Evolutionary conservation across 805 yeast genomes (phyloP), one percentile per base, ranked within the genome.

Genomic region (Zygosaccharomyces rouxii): DNA sequence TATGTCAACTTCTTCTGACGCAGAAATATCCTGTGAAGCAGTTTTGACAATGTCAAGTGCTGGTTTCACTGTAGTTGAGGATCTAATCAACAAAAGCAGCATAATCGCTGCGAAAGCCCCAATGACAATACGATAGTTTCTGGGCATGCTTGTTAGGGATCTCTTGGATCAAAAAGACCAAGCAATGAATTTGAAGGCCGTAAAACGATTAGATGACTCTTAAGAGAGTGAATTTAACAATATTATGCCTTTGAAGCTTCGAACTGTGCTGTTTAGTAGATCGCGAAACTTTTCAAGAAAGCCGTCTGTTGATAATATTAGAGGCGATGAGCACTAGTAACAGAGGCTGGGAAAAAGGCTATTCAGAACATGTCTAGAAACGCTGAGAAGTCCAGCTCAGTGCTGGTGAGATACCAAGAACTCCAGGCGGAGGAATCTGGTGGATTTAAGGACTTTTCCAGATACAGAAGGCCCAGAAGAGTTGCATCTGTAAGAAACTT

Each of bases 341-440:
- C 35, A 16, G 7, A 10, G 19, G 19, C n/a, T 31, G 18, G 4
- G 16, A 21, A 18, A 14, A 13, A 7, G n/a, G 21, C 28, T 39
- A 16, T 22, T 11, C n/a, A 5, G 42, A 39, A 9, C 30, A 86
- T 87, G 95, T 84, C 94, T 29, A 70, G 94, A 52, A 86, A 86
- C 60, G 75, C 76, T 30, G 95, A 88, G 57, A 85, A 83, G 59
- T 83, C 92, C 4, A 86, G 84, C 62, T 78, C 89, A 0, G 75
- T 83, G 46, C 76, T 87, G 47, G 79, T 78, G 55, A 71, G 89
- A 42, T 82, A 74, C 60, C 83, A 84, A 44, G 83, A 78, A 38
- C 79, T 77, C 52, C 79, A 79, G 59, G 82, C 80, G 5, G 77
- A 71, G 38, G 80, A 80, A 37, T 66, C 74, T 5, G 55, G 60